phyloP scores from a whole-genome alignment of 495 filamentous ascomycete genomes.

The Chaetomidium leptoderma region DNA sequence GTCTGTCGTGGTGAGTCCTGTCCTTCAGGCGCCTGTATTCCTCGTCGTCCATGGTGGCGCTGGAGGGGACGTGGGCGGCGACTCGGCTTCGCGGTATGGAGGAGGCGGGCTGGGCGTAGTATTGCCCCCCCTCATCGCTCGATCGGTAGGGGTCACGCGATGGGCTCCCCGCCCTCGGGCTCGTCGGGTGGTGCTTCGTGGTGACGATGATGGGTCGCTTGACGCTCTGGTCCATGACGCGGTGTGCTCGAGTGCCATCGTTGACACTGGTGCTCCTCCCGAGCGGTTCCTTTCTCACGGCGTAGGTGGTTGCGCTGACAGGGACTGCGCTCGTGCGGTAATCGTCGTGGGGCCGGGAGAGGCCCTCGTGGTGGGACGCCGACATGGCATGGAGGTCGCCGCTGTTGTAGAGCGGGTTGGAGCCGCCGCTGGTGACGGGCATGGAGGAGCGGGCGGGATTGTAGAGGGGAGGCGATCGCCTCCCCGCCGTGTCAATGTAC shows the following conservation, averaged over 20 bases:
- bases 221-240: slow-evolving; percentile 34
- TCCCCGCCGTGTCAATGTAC: slow-evolving; percentile 31
- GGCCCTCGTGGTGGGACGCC: slow-evolving; percentile 35
- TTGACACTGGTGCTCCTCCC: slow-evolving; percentile 39
- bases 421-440: slow-evolving; percentile 40
- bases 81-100: slow-evolving; percentile 40
- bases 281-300: slow-evolving; percentile 44
- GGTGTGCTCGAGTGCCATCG: slow-evolving; percentile 35
- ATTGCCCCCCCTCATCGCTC: slow-evolving; percentile 46
- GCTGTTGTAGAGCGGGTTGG: slow-evolving; percentile 39
- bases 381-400: slow-evolving; percentile 41
- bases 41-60: slow-evolving; percentile 40
- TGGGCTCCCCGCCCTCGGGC: slow-evolving; percentile 40
- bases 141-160: slow-evolving; percentile 46
- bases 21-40: slow-evolving; percentile 44
- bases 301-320: slow-evolving; percentile 44
- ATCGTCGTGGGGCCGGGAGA: slow-evolving; percentile 31
- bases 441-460: slow-evolving; percentile 48
- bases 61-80: slow-evolving; percentile 26
- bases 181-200: slow-evolving; percentile 31
- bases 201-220: slow-evolving; percentile 49
- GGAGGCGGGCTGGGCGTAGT: slow-evolving; percentile 49
- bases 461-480: slow-evolving; percentile 42
- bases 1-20: slow-evolving; percentile 40
- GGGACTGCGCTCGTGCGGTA: slow-evolving; percentile 30